Base-by-base conservation (phyloP, 2,329 filamentous ascomycete genomes). In the Cladosporium sp. region DNA sequence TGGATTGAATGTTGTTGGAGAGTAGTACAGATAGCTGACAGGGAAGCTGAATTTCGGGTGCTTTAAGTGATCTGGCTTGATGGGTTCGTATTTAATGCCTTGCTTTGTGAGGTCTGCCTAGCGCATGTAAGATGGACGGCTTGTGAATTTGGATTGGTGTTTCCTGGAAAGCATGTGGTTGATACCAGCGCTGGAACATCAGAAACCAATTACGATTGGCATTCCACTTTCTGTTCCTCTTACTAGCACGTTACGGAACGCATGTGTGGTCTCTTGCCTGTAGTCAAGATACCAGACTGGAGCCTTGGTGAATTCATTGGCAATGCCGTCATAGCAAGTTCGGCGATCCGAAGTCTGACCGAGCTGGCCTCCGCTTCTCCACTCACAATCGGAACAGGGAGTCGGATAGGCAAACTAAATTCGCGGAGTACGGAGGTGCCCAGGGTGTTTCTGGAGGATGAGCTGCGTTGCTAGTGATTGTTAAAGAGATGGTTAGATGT, bases 401-500 rank as follows among this genome's bases (percentile, higher is more conserved):
- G 28, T 5, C 30, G 51, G 13, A 26, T 54, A 54, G 51, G 51
- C 51, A 54, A 28, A 30, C n/a, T 30, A 32, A 28, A n/a, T 54
- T 18, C n/a, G 51, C 51, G 51, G 51, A 54, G 49, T n/a, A 54
- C 51, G 51, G 51, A 54, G 51, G 51, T 46, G 39, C n/a, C n/a
- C 39, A 32, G 30, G 30, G 30, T 49, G 46, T 49, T 49, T 25
- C 51, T 54, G 18, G 7, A 30, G 39, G 51, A 54, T 32, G n/a
- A 54, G 26, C 25, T 30, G 18, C 32, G 8, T 13, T 46, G n/a
- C n/a, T 21, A n/a, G 39, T 23, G 21, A 23, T 46, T 46, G 7
- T 46, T 46, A 7, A 11, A 23, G 18, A 46, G n/a, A 21, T 46
- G n/a, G n/a, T 23, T 21, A 3, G n/a, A 43, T 21, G 7, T 5